phyloP scores from a whole-genome alignment of 2,329 filamentous ascomycete species.

The Remersonia thermophila region DNA sequence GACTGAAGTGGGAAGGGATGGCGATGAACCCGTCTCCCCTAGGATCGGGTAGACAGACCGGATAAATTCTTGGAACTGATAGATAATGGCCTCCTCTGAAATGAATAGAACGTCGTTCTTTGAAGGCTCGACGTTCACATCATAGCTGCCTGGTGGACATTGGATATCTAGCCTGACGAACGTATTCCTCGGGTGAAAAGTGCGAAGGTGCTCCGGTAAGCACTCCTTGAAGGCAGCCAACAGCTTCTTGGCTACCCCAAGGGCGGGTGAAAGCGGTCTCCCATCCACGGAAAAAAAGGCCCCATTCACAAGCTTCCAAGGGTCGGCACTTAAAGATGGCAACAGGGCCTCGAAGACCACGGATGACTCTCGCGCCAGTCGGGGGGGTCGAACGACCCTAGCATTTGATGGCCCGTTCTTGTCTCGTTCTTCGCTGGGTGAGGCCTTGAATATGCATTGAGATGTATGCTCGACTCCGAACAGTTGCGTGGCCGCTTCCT shows the following conservation, averaged over 20 bases:
- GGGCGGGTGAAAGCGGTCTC: conserved; percentile 45
- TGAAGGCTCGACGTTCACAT: conserved; percentile 57
- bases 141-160: conserved; percentile 52
- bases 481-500: conserved; percentile 49
- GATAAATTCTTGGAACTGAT: conserved; percentile 35
- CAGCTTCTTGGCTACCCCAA: conserved; percentile 50
- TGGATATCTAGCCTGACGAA: conserved; percentile 54
- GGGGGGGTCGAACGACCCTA: conserved; percentile 2
- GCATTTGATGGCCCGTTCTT: too few species aligned
- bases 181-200: conserved; percentile 27
- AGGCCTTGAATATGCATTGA: conserved; percentile 36
- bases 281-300: conserved; percentile 57
- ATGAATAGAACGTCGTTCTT: conserved; percentile 62
- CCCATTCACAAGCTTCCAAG: conserved; percentile 33
- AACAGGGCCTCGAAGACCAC: conserved; percentile 47
- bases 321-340: conserved; percentile 36
- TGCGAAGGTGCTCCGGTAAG: conserved; percentile 23
- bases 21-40: background rate
- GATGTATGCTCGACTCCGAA: conserved; percentile 44
- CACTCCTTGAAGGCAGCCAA: conserved; percentile 38
- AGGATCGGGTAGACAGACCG: conserved; percentile 25
- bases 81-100: conserved; percentile 33
- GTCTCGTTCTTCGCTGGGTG: too few species aligned
- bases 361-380: conserved; percentile 6
- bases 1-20: background rate